Conservation (phyloP, 2,329 filamentous ascomycete species). For the Camillea tinctor region DNA sequence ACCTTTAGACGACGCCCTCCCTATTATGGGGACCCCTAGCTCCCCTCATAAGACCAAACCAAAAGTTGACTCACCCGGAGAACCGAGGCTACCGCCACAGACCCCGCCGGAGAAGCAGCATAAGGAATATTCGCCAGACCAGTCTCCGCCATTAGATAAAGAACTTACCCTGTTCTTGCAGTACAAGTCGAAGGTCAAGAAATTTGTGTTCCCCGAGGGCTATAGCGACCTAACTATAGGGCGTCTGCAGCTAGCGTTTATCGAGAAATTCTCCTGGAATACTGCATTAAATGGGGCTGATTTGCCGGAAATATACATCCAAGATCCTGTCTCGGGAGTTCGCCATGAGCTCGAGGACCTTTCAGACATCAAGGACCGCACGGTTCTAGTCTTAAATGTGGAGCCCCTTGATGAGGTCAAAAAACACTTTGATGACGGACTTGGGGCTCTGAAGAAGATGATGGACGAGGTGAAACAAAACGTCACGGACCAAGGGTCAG, state of each 20-base stretch:
- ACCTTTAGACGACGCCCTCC: conserved; percentile 51
- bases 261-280: conserved; percentile 99
- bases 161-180: conserved; percentile 92
- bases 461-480: conserved; percentile 85
- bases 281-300: conserved; percentile 92
- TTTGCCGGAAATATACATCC: conserved; percentile 95
- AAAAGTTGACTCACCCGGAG: conserved; percentile 15
- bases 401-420: conserved; percentile 95
- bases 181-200: conserved; percentile 96
- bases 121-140: conserved; percentile 56
- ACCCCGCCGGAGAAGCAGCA: conserved; percentile 48
- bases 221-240: conserved; percentile 82
- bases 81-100: conserved; percentile 28
- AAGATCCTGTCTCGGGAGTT: conserved; percentile 93
- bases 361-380: conserved; percentile 87
- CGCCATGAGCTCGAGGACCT: conserved; percentile 95
- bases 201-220: conserved; percentile 85
- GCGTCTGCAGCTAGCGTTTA: conserved; percentile 89
- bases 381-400: conserved; percentile 91
- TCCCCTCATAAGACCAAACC: conserved; percentile 29
- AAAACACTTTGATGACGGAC: conserved; percentile 88
- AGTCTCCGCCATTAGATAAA: conserved; percentile 72
- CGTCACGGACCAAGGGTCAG: conserved; percentile 77
- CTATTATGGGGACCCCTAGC: conserved; percentile 32
- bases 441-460: conserved; percentile 74